Evolutionary conservation across 805 yeast species (phyloP).

Genomic region (Metschnikowia amazonensis): DNA sequence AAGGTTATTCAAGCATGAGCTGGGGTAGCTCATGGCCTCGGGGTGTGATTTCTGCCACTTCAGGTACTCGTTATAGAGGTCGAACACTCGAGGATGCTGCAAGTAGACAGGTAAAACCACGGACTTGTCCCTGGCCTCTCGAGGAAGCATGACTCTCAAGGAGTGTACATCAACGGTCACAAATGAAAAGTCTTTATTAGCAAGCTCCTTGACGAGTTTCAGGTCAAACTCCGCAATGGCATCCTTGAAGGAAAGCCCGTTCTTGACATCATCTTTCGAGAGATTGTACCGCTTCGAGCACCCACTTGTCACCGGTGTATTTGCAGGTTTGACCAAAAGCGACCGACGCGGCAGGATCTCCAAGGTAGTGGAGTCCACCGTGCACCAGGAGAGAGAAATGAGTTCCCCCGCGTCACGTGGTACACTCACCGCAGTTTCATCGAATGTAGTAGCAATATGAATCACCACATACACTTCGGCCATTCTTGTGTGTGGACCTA

Average conservation of each 20-base stretch:
- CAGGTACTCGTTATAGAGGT: slow-evolving; percentile 65
- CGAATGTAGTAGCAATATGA: slow-evolving; percentile 63
- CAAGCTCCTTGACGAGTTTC: slow-evolving; percentile 43
- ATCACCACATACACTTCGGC: slow-evolving; percentile 58
- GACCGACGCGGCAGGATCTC: slow-evolving; percentile 41
- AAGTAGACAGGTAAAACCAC: slow-evolving; percentile 70
- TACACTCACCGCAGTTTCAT: slow-evolving; percentile 55
- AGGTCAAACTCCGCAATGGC: slow-evolving; percentile 55
- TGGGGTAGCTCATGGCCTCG: slow-evolving; percentile 39
- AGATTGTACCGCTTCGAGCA: slow-evolving; percentile 51
- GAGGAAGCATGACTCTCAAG: slow-evolving; percentile 68
- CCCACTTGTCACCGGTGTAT: slow-evolving; percentile 61
- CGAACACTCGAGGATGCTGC: slow-evolving; percentile 74
- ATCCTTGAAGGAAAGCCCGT: slow-evolving; percentile 57
- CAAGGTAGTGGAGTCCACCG: slow-evolving; percentile 53
- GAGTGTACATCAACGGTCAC: slow-evolving; percentile 68
- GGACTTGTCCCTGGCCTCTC: slow-evolving; percentile 77
- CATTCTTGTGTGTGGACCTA: slow-evolving; percentile 24
- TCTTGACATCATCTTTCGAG: slow-evolving; percentile 58
- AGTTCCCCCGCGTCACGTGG: slow-evolving; percentile 67
- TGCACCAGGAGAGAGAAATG: slow-evolving; percentile 63
- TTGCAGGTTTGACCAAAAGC: slow-evolving; percentile 54
- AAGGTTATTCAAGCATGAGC: slow-evolving; percentile 36
- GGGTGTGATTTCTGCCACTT: slow-evolving; percentile 67
- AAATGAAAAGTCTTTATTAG: slow-evolving; percentile 54